Conservation (phyloP, 2,329 filamentous ascomycete genomes). For the Penicillium crustosum region DNA sequence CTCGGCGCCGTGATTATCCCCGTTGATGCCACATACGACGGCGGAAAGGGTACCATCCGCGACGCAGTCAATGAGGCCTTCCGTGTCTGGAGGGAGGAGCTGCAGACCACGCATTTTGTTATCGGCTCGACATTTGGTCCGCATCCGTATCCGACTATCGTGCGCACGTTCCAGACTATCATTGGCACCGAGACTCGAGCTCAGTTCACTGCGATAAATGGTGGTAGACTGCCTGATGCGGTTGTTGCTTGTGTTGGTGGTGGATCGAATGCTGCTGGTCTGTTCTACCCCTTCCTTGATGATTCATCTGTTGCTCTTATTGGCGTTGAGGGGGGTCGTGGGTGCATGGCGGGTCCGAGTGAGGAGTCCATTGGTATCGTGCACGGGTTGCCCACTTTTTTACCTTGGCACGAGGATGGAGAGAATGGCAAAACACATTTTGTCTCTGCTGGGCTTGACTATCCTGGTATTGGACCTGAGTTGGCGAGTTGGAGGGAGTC, state of each 20-base stretch:
- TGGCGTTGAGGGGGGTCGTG: constrained; percentile 65
- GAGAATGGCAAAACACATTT: constrained; percentile 92
- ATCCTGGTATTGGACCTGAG: constrained; percentile 92
- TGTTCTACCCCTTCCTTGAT: constrained; percentile 92
- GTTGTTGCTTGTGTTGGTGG: constrained; percentile 96
- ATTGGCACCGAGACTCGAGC: constrained; percentile 89
- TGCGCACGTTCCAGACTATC: constrained; percentile 78
- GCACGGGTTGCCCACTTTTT: constrained; percentile 89
- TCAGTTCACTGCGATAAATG: constrained; percentile 73
- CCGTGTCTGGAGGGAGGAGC: constrained; percentile 82
- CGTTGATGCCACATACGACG: constrained; percentile 52
- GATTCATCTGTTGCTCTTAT: constrained; percentile 79
- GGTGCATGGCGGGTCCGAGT: no score
- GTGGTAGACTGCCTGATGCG: constrained; percentile 76
- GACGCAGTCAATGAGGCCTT: constrained; percentile 92
- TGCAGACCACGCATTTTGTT: constrained; percentile 92
- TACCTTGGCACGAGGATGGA: constrained; percentile 84
- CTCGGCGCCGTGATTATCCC: constrained; percentile 87
- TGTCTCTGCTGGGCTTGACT: constrained; percentile 89
- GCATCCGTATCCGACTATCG: constrained; percentile 90
- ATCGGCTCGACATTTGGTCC: constrained; percentile 94
- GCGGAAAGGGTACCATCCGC: constrained; percentile 73
- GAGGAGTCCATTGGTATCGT: constrained; percentile 82
- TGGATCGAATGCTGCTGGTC: constrained; percentile 87
- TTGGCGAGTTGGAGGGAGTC: constrained; percentile 86